phyloP scores from a whole-genome alignment of 768 basidiomycete species.

The Leccinum sublutescens region DNA sequence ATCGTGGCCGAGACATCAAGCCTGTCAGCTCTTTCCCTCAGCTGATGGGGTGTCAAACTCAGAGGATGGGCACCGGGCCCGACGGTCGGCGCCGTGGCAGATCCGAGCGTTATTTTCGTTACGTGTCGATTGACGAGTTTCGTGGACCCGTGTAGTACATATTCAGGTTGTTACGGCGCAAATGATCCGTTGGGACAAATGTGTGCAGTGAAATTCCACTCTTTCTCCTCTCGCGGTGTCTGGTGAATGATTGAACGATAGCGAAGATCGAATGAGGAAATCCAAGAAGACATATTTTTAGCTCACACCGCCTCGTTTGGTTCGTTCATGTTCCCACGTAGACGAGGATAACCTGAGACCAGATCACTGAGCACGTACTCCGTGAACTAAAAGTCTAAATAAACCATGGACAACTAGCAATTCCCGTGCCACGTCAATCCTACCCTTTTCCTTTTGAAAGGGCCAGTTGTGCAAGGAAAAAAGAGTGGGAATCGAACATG shows the following conservation, averaged over 20 bases:
- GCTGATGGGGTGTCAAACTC: neutral
- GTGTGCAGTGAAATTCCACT: slow-evolving; percentile 10
- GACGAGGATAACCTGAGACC: slow-evolving; percentile 19
- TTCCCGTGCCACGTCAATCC: slow-evolving; percentile 14
- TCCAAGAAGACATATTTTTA: slow-evolving; percentile 23
- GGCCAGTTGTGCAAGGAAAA: slow-evolving; percentile 4
- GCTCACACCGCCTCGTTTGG: slow-evolving; percentile 23
- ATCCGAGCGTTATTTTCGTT: neutral
- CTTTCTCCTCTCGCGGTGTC: slow-evolving; percentile 19
- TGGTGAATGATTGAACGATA: slow-evolving; percentile 12
- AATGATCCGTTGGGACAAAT: slow-evolving; percentile 8
- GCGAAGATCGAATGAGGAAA: slow-evolving; percentile 11
- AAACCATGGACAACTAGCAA: slow-evolving; percentile 3
- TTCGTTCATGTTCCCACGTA: slow-evolving; percentile 14
- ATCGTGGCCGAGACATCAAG: neutral
- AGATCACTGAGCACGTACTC: slow-evolving; percentile 3
- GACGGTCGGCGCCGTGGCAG: slow-evolving; percentile 12
- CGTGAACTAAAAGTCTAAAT: slow-evolving; percentile 28
- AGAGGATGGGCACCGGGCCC: neutral
- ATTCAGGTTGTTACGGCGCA: neutral
- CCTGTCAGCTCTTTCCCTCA: neutral
- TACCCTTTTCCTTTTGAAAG: slow-evolving; percentile 16
- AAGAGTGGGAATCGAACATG: slow-evolving; percentile 5
- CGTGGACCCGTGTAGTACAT: neutral
- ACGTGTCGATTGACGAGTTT: slow-evolving; percentile 5